phyloP scores from a whole-genome alignment of 2,329 filamentous ascomycete species.

The Fusarium sp. region DNA sequence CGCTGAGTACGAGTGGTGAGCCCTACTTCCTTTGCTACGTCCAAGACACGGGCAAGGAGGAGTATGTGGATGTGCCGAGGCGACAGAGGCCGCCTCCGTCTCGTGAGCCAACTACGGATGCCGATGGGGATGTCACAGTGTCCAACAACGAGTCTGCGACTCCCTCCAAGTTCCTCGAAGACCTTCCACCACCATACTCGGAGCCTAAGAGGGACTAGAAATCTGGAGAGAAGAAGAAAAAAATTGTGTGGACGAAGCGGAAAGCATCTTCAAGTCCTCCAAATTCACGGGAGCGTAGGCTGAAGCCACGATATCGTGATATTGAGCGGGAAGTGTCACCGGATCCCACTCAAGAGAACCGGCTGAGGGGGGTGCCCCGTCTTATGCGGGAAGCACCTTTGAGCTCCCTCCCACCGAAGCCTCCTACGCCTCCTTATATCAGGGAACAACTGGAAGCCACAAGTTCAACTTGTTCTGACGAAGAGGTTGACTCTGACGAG shows the following conservation, averaged over 20 bases:
- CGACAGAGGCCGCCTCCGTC: constrained; percentile 48
- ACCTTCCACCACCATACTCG: constrained; percentile 36
- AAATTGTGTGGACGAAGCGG: background rate
- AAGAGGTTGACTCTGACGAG: too few species aligned
- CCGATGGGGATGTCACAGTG: constrained; percentile 47
- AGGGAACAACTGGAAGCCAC: too few species aligned
- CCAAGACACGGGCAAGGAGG: constrained; percentile 74
- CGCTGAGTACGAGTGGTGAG: constrained; percentile 78
- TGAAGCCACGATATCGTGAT: too few species aligned
- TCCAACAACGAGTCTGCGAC: constrained; percentile 17
- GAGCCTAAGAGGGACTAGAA: constrained; percentile 38
- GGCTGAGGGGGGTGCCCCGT: too few species aligned
- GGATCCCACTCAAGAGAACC: too few species aligned
- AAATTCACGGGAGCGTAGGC: too few species aligned
- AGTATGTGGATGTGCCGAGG: constrained; percentile 65
- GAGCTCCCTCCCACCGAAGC: too few species aligned
- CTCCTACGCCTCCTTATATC: too few species aligned
- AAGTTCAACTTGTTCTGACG: too few species aligned
- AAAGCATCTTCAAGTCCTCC: too few species aligned
- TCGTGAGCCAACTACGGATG: constrained; percentile 35
- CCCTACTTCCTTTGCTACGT: constrained; percentile 90
- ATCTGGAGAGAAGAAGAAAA: constrained; percentile 2
- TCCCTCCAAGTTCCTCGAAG: constrained; percentile 7
- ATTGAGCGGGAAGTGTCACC: too few species aligned
- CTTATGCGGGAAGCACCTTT: too few species aligned